Conservation (phyloP, 768 basidiomycete genomes). For the Nidularia pulvinata region DNA sequence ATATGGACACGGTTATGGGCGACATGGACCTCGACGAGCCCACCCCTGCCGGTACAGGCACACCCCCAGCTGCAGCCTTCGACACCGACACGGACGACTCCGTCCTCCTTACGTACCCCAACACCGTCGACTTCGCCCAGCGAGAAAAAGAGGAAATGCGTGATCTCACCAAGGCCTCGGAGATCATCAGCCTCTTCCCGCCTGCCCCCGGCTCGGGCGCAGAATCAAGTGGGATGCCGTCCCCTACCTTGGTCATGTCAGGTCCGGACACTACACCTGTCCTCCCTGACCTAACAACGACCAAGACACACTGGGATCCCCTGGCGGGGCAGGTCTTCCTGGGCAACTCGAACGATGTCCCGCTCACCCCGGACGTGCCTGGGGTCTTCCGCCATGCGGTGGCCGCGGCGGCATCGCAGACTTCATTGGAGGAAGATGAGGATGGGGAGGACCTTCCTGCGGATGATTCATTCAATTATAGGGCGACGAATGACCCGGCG, state of each 20-base stretch:
- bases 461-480: slow-evolving; percentile 43
- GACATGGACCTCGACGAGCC: not conserved
- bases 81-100: slow-evolving; percentile 8
- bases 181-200: slow-evolving; percentile 60
- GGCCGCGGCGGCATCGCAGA: not conserved
- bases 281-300: slow-evolving; percentile 20
- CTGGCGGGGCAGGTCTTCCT: slow-evolving; percentile 70
- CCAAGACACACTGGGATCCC: slow-evolving; percentile 51
- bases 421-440: not conserved
- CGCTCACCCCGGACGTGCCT: slow-evolving; percentile 32
- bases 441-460: slow-evolving; percentile 7
- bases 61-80: too few relatives aligned
- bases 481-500: slow-evolving; percentile 36
- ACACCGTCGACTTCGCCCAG: slow-evolving; percentile 80
- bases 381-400: slow-evolving; percentile 18
- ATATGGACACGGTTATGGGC: slow-evolving; percentile 5
- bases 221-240: not conserved
- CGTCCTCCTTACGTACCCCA: slow-evolving; percentile 24
- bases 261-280: too few relatives aligned
- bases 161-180: slow-evolving; percentile 79
- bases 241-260: slow-evolving; percentile 1
- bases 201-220: slow-evolving; percentile 1
- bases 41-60: not conserved
- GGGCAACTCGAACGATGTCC: slow-evolving; percentile 86
- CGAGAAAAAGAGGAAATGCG: slow-evolving; percentile 91